These are phyloP conservation scores for Solanum lycopersicoides DNA, from an alignment of 257 asterid species.

Conservation along the genomic window DNA sequence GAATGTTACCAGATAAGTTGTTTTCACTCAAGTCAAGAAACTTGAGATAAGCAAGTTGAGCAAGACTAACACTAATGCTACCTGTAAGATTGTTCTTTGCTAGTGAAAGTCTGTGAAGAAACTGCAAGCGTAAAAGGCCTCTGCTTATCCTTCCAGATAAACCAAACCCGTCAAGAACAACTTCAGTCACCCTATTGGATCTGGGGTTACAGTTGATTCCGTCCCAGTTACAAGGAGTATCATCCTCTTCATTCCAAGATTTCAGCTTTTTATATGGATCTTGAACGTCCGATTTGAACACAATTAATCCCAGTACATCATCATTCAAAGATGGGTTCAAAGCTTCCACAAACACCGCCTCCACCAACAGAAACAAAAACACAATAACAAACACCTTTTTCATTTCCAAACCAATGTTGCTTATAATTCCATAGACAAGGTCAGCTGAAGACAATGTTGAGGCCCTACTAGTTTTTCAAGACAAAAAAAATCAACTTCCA, in stretches of 20 bases:
- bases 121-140: slow-evolving; percentile 78
- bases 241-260: slow-evolving; percentile 93
- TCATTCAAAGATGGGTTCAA: slow-evolving; percentile 76
- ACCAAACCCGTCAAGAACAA: slow-evolving; percentile 72
- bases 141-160: slow-evolving; percentile 81
- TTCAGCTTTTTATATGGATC: slow-evolving; percentile 64
- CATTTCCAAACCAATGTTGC: slow-evolving; percentile 23
- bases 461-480: background rate
- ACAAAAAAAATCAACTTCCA: background rate
- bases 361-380: slow-evolving; percentile 15
- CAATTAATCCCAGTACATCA: slow-evolving; percentile 87
- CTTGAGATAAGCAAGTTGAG: slow-evolving; percentile 62
- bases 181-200: slow-evolving; percentile 90
- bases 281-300: slow-evolving; percentile 72
- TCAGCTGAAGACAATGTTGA: background rate
- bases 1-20: slow-evolving; percentile 45
- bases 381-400: slow-evolving; percentile 23
- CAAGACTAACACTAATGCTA: slow-evolving; percentile 48
- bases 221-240: slow-evolving; percentile 77
- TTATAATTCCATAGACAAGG: background rate
- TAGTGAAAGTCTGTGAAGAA: slow-evolving; percentile 65
- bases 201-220: slow-evolving; percentile 82
- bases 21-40: slow-evolving; percentile 72
- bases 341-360: slow-evolving; percentile 19
- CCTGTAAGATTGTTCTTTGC: slow-evolving; percentile 74